phyloP scores from a whole-genome alignment of 331 rosid species.

The Malus hybrid region DNA sequence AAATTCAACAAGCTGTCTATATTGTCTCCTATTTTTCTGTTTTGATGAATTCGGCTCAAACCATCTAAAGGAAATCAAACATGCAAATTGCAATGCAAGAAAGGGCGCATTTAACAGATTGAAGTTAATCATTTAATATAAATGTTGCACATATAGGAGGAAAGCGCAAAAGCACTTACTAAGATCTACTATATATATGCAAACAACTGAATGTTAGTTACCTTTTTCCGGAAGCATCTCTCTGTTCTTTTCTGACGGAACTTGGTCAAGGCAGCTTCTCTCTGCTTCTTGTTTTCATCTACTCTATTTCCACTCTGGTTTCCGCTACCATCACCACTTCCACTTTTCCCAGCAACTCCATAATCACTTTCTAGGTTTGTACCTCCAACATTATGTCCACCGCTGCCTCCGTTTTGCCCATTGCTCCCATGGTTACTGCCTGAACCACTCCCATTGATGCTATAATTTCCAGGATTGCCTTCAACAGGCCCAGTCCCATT shows the following conservation, averaged over 20 bases:
- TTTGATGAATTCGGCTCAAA: not conserved
- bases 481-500: constrained; percentile 46
- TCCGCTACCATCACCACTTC: constrained; percentile 61
- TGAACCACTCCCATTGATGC: constrained; percentile 59
- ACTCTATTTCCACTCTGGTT: constrained; percentile 41
- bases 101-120: not conserved
- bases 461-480: constrained; percentile 47
- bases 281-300: constrained; percentile 49
- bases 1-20: constrained; percentile 1
- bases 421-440: constrained; percentile 77
- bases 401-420: constrained; percentile 60
- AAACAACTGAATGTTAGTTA: constrained; percentile 20
- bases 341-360: constrained; percentile 40
- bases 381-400: constrained; percentile 44
- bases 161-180: not conserved
- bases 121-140: not conserved
- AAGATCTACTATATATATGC: not conserved
- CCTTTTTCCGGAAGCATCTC: constrained; percentile 71
- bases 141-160: not conserved
- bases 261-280: constrained; percentile 77
- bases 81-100: not conserved
- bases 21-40: not conserved
- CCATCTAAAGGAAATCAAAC: not conserved
- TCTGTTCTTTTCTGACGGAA: constrained; percentile 71
- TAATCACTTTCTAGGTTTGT: constrained; percentile 50